Conservation (phyloP, 306 rosid species). For the Corylus heterophylla region DNA sequence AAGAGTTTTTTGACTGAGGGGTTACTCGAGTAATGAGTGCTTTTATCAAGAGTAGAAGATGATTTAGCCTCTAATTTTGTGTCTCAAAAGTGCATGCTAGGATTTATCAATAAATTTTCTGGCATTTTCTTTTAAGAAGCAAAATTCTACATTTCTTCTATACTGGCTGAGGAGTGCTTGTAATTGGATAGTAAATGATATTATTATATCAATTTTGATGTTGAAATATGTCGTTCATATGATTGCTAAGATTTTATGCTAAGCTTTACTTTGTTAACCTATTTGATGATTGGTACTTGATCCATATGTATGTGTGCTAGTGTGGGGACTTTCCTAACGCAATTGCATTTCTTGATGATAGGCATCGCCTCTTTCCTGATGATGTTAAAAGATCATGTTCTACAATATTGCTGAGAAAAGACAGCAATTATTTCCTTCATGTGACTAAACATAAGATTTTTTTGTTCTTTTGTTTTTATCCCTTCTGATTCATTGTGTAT, state of each 20-base stretch:
- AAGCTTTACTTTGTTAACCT: no score
- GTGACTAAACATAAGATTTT: not conserved
- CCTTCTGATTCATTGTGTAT: not conserved
- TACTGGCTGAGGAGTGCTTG: no score
- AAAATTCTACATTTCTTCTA: no score
- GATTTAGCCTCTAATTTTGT: not conserved
- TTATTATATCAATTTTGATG: no score
- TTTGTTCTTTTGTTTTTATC: not conserved
- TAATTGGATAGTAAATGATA: no score
- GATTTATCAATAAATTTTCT: not conserved
- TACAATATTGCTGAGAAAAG: slow-evolving; percentile 77
- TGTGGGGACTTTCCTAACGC: not conserved
- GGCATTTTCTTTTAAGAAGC: not conserved
- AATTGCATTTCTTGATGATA: slow-evolving; percentile 33
- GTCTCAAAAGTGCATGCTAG: not conserved
- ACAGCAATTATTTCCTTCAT: slow-evolving; percentile 55
- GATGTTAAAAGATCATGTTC: slow-evolving; percentile 82
- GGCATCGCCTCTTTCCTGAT: slow-evolving; percentile 75
- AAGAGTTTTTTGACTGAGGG: no score
- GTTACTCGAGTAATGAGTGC: not conserved
- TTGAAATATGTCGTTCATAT: no score
- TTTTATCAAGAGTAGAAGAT: not conserved
- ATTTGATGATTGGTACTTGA: no score
- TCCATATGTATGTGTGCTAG: no score
- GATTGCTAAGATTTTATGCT: no score